These are phyloP conservation scores for Colletotrichum lupini DNA, from an alignment of 2,329 filamentous ascomycete species.

Conservation along the genomic window DNA sequence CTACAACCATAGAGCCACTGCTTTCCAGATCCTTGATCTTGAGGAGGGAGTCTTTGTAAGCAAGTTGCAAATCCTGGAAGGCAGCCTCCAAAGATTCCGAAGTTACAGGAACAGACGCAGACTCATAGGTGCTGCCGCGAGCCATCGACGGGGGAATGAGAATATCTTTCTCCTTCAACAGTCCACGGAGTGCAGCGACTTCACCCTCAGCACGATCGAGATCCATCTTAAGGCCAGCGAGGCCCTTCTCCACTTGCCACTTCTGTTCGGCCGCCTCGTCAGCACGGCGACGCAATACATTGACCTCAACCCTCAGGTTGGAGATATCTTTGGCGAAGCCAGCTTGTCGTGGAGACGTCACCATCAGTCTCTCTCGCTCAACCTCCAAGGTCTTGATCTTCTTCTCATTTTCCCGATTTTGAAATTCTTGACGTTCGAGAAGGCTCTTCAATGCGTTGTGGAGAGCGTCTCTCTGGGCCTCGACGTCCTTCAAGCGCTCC, in stretches of 20 bases:
- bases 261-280: slow-evolving; percentile 96
- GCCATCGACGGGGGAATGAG: slow-evolving; percentile 72
- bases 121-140: slow-evolving; percentile 48
- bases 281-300: slow-evolving; percentile 83
- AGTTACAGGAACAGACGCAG: slow-evolving; percentile 60
- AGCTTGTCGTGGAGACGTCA: slow-evolving; percentile 75
- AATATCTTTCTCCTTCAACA: slow-evolving; percentile 87
- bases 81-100: slow-evolving; percentile 79
- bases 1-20: slow-evolving; percentile 47
- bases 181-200: slow-evolving; percentile 80
- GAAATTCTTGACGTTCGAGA: slow-evolving; percentile 85
- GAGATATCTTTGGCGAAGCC: slow-evolving; percentile 88
- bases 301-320: slow-evolving; percentile 85
- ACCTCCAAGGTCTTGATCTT: slow-evolving; percentile 80
- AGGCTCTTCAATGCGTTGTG: slow-evolving; percentile 88
- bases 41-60: slow-evolving; percentile 73
- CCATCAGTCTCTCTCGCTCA: slow-evolving; percentile 80
- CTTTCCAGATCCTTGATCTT: slow-evolving; percentile 74
- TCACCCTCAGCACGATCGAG: slow-evolving; percentile 95
- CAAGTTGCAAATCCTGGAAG: slow-evolving; percentile 79
- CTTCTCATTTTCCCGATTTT: slow-evolving; percentile 86
- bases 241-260: slow-evolving; percentile 93
- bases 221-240: slow-evolving; percentile 93
- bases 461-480: slow-evolving; percentile 91
- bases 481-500: slow-evolving; percentile 90